Evolutionary conservation across 805 yeast species (phyloP).

Genomic region (Isabelozyma gotoi): DNA sequence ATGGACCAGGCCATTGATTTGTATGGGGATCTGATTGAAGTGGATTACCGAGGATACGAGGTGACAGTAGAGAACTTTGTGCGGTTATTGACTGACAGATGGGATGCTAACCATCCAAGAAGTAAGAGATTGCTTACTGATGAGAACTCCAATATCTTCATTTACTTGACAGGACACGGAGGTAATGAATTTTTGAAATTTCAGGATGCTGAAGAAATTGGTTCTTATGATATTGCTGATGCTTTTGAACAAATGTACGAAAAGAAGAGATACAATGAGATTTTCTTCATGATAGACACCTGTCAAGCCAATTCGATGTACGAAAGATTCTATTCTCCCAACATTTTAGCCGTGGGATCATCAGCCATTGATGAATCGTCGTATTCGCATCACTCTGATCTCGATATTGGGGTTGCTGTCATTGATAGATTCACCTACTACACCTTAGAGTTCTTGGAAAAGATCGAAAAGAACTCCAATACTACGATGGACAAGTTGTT

Average conservation of each 20-base stretch:
- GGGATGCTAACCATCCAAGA: constrained; percentile 93
- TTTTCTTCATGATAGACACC: constrained; percentile 96
- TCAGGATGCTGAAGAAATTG: constrained; percentile 97
- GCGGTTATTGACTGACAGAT: constrained; percentile 89
- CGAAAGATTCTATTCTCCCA: constrained; percentile 87
- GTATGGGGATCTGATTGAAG: constrained; percentile 93
- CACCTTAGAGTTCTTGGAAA: constrained; percentile 84
- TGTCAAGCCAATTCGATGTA: constrained; percentile 99
- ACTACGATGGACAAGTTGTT: constrained; percentile 80
- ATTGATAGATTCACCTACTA: constrained; percentile 95
- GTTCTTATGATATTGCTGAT: constrained; percentile 93
- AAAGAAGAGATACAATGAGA: constrained; percentile 91
- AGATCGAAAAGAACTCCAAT: constrained; percentile 71
- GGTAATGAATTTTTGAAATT: constrained; percentile 96
- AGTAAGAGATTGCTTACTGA: constrained; percentile 89
- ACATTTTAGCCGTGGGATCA: constrained; percentile 89
- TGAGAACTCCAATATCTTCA: constrained; percentile 89
- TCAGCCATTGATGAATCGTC: constrained; percentile 85
- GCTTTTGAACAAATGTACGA: constrained; percentile 97
- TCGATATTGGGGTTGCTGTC: constrained; percentile 95
- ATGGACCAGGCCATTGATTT: constrained; percentile 89
- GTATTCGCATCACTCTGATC: constrained; percentile 93
- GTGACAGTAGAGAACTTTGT: constrained; percentile 97
- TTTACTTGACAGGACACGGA: constrained; percentile 97
- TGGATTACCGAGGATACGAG: constrained; percentile 95